Evolutionary conservation across 352 stramenopile genomes (phyloP).

Genomic region (Pythium sp.): DNA sequence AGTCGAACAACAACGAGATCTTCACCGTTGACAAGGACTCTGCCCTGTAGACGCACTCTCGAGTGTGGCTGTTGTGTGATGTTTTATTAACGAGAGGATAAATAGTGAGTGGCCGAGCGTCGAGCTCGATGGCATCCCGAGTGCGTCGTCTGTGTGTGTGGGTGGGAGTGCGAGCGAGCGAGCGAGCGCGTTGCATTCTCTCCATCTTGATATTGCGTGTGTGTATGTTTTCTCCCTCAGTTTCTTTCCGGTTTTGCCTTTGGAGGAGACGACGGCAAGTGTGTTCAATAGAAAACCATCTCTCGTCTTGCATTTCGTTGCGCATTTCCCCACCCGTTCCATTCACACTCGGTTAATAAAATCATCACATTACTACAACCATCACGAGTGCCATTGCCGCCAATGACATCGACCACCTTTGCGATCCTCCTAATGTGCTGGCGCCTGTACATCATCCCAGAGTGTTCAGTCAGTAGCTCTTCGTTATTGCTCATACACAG

Average conservation of each 20-base stretch:
- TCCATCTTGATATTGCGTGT: slow-evolving; percentile 13
- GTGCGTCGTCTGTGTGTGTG: slow-evolving; percentile 5
- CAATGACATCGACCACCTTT: not conserved
- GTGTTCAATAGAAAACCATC: slow-evolving; percentile 16
- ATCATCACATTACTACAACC: slow-evolving; percentile 5
- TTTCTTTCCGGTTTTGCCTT: slow-evolving; percentile 2
- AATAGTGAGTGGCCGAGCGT: slow-evolving; percentile 29
- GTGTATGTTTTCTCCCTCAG: slow-evolving; percentile 7
- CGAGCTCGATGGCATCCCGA: slow-evolving; percentile 10
- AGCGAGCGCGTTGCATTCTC: not conserved
- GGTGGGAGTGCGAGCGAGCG: slow-evolving; percentile 1
- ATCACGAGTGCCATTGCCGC: not conserved
- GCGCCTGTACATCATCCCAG: not conserved
- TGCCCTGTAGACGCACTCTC: slow-evolving; percentile 51
- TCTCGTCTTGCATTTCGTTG: slow-evolving; percentile 8
- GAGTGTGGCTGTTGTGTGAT: slow-evolving; percentile 18
- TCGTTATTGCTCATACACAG: not conserved
- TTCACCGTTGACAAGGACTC: slow-evolving; percentile 82
- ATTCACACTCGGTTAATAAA: not conserved
- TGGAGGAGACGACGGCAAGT: slow-evolving; percentile 5
- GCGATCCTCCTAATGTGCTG: not conserved
- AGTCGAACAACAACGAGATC: slow-evolving; percentile 51
- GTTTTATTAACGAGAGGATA: slow-evolving; percentile 23
- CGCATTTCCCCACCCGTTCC: not conserved
- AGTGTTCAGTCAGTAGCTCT: not conserved